Evolutionary conservation across 2,329 filamentous ascomycete genomes (phyloP).

Genomic region (Alternaria brassicae): DNA sequence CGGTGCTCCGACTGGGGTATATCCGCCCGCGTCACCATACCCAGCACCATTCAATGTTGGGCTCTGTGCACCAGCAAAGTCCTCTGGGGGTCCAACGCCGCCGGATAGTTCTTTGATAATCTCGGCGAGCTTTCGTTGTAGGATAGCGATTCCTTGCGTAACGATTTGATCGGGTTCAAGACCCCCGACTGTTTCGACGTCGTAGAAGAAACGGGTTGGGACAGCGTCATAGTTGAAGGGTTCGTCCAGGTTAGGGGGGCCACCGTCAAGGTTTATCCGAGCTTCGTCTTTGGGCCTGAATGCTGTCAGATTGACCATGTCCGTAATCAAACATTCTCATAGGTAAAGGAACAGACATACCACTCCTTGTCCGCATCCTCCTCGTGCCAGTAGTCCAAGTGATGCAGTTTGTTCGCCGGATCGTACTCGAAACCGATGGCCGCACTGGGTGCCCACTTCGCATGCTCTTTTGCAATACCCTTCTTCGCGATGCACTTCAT

Average conservation of each 20-base stretch:
- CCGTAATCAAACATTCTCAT: neutral
- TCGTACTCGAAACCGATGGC: constrained; percentile 98
- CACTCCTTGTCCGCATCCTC: constrained; percentile 83
- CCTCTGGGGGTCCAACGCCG: constrained; percentile 59
- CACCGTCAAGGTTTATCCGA: constrained; percentile 77
- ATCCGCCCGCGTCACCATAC: constrained; percentile 66
- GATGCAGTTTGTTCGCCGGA: constrained; percentile 92
- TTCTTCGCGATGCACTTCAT: constrained; percentile 96
- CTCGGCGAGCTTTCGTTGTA: constrained; percentile 88
- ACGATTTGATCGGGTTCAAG: constrained; percentile 91
- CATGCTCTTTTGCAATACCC: constrained; percentile 97
- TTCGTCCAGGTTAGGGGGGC: constrained; percentile 78
- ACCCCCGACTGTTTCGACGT: constrained; percentile 87
- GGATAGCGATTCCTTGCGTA: constrained; percentile 82
- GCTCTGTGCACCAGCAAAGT: constrained; percentile 70
- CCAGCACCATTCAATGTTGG: constrained; percentile 61
- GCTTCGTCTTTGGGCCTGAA: constrained; percentile 81
- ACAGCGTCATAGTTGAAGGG: constrained; percentile 90
- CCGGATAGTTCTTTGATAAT: constrained; percentile 73
- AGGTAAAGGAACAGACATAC: constrained; percentile 60
- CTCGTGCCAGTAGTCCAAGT: constrained; percentile 96
- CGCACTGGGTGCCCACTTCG: constrained; percentile 93
- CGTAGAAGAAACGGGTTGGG: constrained; percentile 87
- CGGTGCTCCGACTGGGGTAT: constrained; percentile 66
- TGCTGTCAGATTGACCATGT: neutral